Evolutionary conservation across 1,284 basidiomycete genomes (phyloP), one percentile per base, ranked within the genome.

Genomic region (Megacollybia platyphylla): DNA sequence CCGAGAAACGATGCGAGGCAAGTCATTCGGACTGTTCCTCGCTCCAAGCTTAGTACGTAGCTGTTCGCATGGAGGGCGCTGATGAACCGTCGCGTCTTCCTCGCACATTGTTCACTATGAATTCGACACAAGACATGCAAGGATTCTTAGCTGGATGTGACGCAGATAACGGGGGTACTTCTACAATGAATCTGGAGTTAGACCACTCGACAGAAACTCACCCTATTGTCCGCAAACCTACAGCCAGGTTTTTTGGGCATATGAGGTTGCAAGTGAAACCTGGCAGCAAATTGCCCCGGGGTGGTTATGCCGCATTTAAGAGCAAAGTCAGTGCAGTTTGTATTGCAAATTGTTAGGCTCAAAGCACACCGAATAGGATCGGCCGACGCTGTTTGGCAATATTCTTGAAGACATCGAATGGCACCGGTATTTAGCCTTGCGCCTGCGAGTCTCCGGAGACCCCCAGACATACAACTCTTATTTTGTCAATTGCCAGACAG

Each of bases 401-500:
- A 60, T 87, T 45, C 73, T 71, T 3, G 87, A 92, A 57, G 87
- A 93, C 60, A 77, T 87, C 24, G 81, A 83, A 17, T 68, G 73
- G 35, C 83, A 92, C 54, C 71, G 75, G 13, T 93, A 80, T 58
- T 70, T 94, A 9, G 78, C 81, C 0, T 61, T 94, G 39, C 79
- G 88, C 3, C 64, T 93, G 2, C 78, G 86, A 24, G 70, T 76
- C 28, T 73, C 67, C 1, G 85, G 86, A 0, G 77, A 87, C 46
- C 72, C 75, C 11, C 67, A 71, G 36, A 84, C 82, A 11, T 71
- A 75, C 46, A 77, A 76, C 50, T 84, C 85, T 5, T 90, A 88
- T 61, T 90, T 85, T 53, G 86, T 90, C 45, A 94, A 94, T 58
- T 63, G 94, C 27, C 90, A 93, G 58, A 92, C 89, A 2, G 75